A percentile compares a stretch with the other conserved stretches of the same genome.
phyloP scores from a whole-genome alignment of 805 yeast genomes.

The Candida manassasensis region DNA sequence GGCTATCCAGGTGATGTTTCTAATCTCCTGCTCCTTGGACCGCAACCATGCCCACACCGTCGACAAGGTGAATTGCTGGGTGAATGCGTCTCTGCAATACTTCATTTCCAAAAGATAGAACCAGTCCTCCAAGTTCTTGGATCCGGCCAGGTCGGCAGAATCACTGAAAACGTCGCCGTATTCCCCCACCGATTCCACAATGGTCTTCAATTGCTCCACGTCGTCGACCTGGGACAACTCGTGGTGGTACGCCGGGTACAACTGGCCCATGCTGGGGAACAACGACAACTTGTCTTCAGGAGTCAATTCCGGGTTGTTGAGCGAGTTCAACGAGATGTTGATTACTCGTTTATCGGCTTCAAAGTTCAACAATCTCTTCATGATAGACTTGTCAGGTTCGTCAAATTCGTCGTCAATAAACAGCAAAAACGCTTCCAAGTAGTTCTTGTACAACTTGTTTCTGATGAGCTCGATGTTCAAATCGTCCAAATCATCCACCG shows the following conservation, averaged over 20 bases:
- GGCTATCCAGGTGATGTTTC: constrained; percentile 99
- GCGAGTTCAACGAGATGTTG: constrained; percentile 85
- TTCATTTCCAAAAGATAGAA: constrained; percentile 91
- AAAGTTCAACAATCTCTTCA: constrained; percentile 73
- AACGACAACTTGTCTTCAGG: constrained; percentile 64
- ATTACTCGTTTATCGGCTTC: constrained; percentile 96
- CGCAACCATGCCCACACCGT: constrained; percentile 96
- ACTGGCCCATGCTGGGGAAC: constrained; percentile 78
- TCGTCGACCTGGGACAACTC: constrained; percentile 77
- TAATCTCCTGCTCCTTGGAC: constrained; percentile 92
- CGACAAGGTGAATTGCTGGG: constrained; percentile 90
- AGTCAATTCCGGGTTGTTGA: constrained; percentile 72
- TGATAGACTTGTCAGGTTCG: constrained; percentile 74
- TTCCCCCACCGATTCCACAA: constrained; percentile 62
- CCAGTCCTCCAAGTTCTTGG: constrained; percentile 85
- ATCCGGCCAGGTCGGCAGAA: constrained; percentile 25
- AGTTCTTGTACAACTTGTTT: constrained; percentile 87
- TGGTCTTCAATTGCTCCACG: constrained; percentile 69
- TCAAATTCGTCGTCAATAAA: constrained; percentile 61
- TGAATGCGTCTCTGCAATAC: constrained; percentile 84
- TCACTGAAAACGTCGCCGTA: constrained; percentile 53
- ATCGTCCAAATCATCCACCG: constrained; percentile 88
- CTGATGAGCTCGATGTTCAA: constrained; percentile 92
- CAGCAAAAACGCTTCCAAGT: constrained; percentile 76
- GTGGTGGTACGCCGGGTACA: constrained; percentile 65